These are phyloP conservation scores for Pterocarpus macrocarpus DNA, from an alignment of 306 rosid genomes.

Conservation along the genomic window DNA sequence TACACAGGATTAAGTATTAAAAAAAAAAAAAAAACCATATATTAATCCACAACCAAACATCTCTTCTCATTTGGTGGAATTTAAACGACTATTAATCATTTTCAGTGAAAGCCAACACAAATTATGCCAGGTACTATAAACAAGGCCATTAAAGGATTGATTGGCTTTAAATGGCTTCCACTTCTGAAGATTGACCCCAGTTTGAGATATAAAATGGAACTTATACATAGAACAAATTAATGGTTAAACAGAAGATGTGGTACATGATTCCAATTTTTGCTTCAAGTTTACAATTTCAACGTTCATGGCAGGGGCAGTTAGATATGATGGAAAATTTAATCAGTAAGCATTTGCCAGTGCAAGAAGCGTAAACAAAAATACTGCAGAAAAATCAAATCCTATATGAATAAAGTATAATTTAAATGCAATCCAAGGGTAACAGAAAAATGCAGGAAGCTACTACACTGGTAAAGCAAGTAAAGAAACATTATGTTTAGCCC, in stretches of 20 bases:
- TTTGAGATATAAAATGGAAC: conserved; percentile 25
- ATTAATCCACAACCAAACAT: background rate
- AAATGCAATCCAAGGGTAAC: background rate
- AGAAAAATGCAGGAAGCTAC: conserved; percentile 30
- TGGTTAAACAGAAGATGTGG: background rate
- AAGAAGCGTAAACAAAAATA: background rate
- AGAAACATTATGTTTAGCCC: background rate
- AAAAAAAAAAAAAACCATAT: background rate
- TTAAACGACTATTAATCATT: conserved; percentile 6
- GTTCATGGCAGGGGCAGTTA: conserved; percentile 2
- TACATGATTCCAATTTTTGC: conserved; percentile 1
- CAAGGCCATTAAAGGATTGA: background rate
- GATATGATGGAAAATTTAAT: background rate
- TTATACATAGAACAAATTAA: background rate
- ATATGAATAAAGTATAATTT: background rate
- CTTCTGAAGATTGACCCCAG: conserved; percentile 21
- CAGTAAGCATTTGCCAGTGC: background rate
- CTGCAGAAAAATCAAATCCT: background rate
- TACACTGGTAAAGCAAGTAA: conserved; percentile 6
- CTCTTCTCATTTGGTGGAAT: background rate
- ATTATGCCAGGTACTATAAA: background rate
- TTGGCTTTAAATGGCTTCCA: background rate
- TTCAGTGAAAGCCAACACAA: conserved; percentile 1
- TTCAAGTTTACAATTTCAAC: conserved; percentile 6
- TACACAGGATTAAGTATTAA: conserved; percentile 18